Conservation (phyloP, 768 basidiomycete species). For the Cyathus striatus region DNA sequence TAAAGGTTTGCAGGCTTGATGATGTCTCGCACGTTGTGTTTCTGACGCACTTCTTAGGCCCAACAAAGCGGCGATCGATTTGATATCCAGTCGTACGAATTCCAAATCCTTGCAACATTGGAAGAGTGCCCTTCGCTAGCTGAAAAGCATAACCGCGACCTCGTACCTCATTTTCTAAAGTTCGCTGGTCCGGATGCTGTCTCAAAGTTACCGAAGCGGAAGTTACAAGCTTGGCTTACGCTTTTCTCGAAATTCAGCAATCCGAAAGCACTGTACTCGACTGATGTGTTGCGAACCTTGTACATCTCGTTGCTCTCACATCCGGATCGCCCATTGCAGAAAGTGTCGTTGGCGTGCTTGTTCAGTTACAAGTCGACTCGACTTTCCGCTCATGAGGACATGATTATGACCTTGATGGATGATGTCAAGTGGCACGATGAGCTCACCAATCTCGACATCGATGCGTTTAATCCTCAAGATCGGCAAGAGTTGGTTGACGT, state of each 20-base stretch:
- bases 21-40: constrained; percentile 1
- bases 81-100: constrained; percentile 72
- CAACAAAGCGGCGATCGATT: constrained; percentile 47
- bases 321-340: constrained; percentile 77
- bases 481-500: constrained; percentile 65
- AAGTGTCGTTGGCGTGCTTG: constrained; percentile 69
- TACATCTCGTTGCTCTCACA: constrained; percentile 79
- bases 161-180: constrained; percentile 79
- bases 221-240: constrained; percentile 72
- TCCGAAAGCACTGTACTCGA: constrained; percentile 80
- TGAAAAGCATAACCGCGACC: constrained; percentile 83
- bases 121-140: constrained; percentile 66
- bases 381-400: constrained; percentile 54
- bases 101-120: constrained; percentile 70
- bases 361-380: constrained; percentile 74
- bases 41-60: no score
- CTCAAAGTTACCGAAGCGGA: constrained; percentile 47
- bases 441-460: constrained; percentile 65
- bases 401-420: constrained; percentile 68
- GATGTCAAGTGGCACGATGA: constrained; percentile 89
- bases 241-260: constrained; percentile 89
- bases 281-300: constrained; percentile 56
- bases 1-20: constrained; percentile 29
- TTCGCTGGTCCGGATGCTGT: constrained; percentile 32
- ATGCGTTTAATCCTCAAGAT: constrained; percentile 44